Conservation (phyloP, 345 rosid genomes). For the Aquilaria malaccensis region DNA sequence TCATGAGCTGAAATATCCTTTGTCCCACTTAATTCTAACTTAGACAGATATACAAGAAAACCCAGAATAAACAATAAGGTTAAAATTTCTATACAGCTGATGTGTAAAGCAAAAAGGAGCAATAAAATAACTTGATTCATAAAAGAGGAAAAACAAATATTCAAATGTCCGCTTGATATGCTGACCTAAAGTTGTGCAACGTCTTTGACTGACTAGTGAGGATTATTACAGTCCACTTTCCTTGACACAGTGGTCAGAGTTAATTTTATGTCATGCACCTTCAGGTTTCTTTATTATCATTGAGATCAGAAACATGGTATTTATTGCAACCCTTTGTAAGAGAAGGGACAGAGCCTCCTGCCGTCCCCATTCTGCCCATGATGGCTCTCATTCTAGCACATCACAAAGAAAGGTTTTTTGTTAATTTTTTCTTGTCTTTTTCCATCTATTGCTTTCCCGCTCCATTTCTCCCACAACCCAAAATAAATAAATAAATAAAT, state of each 20-base stretch:
- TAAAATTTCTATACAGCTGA: not conserved
- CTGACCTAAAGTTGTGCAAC: constrained; percentile 3
- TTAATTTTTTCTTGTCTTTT: not conserved
- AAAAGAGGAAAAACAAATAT: constrained; percentile 1
- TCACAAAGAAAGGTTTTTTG: constrained; percentile 17
- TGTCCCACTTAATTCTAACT: too few relatives aligned
- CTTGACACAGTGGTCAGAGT: constrained; percentile 1
- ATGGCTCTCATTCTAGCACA: constrained; percentile 19
- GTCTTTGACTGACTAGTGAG: constrained; percentile 7
- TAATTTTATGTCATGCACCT: constrained; percentile 6
- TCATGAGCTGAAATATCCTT: too few relatives aligned
- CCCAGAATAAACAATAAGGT: not conserved
- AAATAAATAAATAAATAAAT: not conserved
- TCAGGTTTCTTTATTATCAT: constrained; percentile 2
- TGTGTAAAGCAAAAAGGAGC: too few relatives aligned
- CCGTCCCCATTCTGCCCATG: constrained; percentile 21
- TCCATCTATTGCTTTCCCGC: too few relatives aligned
- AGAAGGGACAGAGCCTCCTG: constrained; percentile 26
- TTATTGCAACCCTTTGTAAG: constrained; percentile 23
- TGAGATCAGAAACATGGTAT: constrained; percentile 15
- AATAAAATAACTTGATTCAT: constrained; percentile 1
- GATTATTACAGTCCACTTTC: constrained; percentile 7
- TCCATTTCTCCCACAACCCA: too few relatives aligned
- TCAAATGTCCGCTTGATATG: constrained; percentile 8
- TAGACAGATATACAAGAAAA: too few relatives aligned